phyloP scores from a whole-genome alignment of 495 filamentous ascomycete species.

The Choiromyces venosus region DNA sequence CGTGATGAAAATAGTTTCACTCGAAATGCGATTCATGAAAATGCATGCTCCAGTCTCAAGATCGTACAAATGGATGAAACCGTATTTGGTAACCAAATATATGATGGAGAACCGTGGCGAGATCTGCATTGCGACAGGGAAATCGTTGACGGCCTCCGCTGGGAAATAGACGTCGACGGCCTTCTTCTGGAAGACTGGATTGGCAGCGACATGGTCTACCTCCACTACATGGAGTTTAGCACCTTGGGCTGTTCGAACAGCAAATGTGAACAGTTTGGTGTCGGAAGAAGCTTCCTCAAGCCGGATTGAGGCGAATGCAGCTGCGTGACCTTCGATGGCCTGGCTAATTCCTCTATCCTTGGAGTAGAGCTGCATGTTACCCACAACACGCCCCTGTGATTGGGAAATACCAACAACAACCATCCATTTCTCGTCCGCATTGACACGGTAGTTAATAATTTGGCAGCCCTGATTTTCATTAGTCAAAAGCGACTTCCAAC shows the following conservation, averaged over 20 bases:
- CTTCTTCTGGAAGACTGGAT: conserved; percentile 86
- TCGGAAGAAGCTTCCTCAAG: conserved; percentile 83
- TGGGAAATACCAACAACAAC: conserved; percentile 92
- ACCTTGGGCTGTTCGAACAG: conserved; percentile 75
- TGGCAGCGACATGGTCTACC: conserved; percentile 84
- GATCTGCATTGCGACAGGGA: conserved; percentile 97
- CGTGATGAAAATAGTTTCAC: conserved; percentile 97
- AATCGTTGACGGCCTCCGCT: conserved; percentile 87
- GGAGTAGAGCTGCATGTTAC: conserved; percentile 94
- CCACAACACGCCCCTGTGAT: conserved; percentile 85
- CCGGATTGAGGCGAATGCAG: conserved; percentile 83
- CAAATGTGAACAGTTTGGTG: conserved; percentile 94
- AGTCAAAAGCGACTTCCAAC: conserved; percentile 17
- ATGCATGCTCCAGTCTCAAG: conserved; percentile 94
- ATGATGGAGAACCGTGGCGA: conserved; percentile 92
- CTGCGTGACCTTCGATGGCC: conserved; percentile 94
- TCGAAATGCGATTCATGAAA: conserved; percentile 99
- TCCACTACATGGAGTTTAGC: conserved; percentile 98
- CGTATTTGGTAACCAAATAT: conserved; percentile 97
- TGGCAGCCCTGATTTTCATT: conserved; percentile 51
- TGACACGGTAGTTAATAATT: conserved; percentile 99
- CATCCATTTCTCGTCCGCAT: conserved; percentile 96
- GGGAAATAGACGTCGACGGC: conserved; percentile 98
- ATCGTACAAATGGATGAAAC: conserved; percentile 98
- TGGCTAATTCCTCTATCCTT: conserved; percentile 94